Percentiles rank a stretch among this genome's conserved stretches.
These are phyloP conservation scores for Leptographium galeiforme DNA, from an alignment of 2,329 filamentous ascomycete species.

Conservation along the genomic window DNA sequence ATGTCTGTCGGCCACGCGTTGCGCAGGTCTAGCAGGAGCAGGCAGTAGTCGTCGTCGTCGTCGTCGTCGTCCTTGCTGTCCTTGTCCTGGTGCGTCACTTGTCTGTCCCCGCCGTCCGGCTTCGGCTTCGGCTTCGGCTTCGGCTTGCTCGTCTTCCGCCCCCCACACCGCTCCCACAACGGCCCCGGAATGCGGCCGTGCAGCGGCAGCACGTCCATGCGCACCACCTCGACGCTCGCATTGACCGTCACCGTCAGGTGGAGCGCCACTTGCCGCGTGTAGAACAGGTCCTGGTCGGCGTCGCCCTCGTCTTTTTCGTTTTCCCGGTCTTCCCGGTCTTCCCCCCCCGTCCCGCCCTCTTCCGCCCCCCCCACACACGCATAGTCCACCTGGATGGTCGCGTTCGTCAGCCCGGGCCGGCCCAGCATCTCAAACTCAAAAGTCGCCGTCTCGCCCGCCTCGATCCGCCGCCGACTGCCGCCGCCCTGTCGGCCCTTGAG, in stretches of 20 bases:
- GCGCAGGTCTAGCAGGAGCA: slow-evolving; percentile 70
- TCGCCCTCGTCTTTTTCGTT: slow-evolving; percentile 24
- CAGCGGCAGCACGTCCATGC: slow-evolving; percentile 67
- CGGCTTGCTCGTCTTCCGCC: not conserved
- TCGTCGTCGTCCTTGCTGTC: not conserved
- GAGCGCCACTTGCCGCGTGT: slow-evolving; percentile 69
- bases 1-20: slow-evolving; percentile 84
- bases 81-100: no score
- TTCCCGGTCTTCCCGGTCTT: no score
- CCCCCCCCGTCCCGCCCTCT: slow-evolving; percentile 46
- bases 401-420: slow-evolving; percentile 70
- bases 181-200: slow-evolving; percentile 49
- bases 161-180: slow-evolving; percentile 34
- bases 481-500: slow-evolving; percentile 28
- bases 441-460: slow-evolving; percentile 50
- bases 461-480: slow-evolving; percentile 42
- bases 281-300: slow-evolving; percentile 39
- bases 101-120: no score
- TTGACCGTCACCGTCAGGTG: slow-evolving; percentile 84
- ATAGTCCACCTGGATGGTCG: slow-evolving; percentile 74
- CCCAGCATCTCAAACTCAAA: slow-evolving; percentile 80
- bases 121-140: no score
- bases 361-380: slow-evolving; percentile 62
- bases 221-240: slow-evolving; percentile 69
- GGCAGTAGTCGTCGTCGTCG: slow-evolving; percentile 49